Percentiles rank a stretch among this genome's conserved stretches.
Evolutionary conservation across 306 rosid species (phyloP).

Genomic region (Senna tora): DNA sequence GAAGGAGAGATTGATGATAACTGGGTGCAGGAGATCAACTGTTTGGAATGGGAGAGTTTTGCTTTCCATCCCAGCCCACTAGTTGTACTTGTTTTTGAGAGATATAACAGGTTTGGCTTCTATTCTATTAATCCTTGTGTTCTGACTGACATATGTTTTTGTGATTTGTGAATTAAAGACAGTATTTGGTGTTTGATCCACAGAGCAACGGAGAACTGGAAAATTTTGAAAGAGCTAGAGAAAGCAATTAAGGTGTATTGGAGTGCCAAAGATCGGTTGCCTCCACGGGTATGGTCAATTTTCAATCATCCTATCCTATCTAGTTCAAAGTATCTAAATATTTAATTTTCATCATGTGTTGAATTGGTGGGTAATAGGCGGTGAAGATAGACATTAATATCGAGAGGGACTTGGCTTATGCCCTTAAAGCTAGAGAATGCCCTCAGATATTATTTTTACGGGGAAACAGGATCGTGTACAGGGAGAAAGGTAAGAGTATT

Average conservation of each 20-base stretch:
- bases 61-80: slow-evolving; percentile 97
- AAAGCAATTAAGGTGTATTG: slow-evolving; percentile 82
- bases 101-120: slow-evolving; percentile 67
- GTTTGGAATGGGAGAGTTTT: slow-evolving; percentile 92
- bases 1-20: slow-evolving; percentile 93
- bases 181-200: slow-evolving; percentile 21
- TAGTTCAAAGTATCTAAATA: neutral
- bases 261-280: slow-evolving; percentile 85
- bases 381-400: slow-evolving; percentile 86
- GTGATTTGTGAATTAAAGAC: neutral
- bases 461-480: slow-evolving; percentile 76
- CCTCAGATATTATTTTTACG: slow-evolving; percentile 81
- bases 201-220: slow-evolving; percentile 91
- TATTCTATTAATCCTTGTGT: neutral
- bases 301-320: neutral
- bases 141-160: too few relatives aligned
- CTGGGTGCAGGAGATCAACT: slow-evolving; percentile 94
- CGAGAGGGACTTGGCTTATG: slow-evolving; percentile 92
- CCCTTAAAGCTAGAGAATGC: slow-evolving; percentile 75
- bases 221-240: slow-evolving; percentile 85
- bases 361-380: slow-evolving; percentile 51
- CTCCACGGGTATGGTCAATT: slow-evolving; percentile 76
- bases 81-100: slow-evolving; percentile 84
- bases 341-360: slow-evolving; percentile 20
- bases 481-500: slow-evolving; percentile 81